These are phyloP conservation scores for Ganoderma resinaceum DNA, from an alignment of 1,284 basidiomycete species.

Conservation along the genomic window DNA sequence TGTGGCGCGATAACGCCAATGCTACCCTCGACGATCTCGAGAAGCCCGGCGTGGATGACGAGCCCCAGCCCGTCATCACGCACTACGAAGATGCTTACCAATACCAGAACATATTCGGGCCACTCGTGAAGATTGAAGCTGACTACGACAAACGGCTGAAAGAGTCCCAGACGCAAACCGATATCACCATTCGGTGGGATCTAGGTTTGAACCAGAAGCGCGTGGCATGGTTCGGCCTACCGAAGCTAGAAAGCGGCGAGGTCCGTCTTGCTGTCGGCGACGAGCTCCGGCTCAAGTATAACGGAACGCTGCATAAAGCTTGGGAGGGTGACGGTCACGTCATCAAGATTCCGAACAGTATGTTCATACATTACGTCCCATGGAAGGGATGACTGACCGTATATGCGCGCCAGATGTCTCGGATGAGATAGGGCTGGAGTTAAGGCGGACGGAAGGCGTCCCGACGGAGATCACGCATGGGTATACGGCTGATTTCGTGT, in stretches of 20 bases:
- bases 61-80: conserved; percentile 90
- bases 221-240: conserved; percentile 95
- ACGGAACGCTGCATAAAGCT: conserved; percentile 86
- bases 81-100: conserved; percentile 99
- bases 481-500: conserved; percentile 97
- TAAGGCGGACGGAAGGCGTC: conserved; percentile 92
- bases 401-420: conserved; percentile 77
- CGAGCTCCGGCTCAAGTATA: conserved; percentile 90
- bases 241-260: conserved; percentile 98
- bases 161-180: conserved; percentile 98
- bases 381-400: conserved; percentile 21
- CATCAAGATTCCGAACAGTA: conserved; percentile 99
- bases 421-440: conserved; percentile 96
- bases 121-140: conserved; percentile 98
- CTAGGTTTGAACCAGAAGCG: conserved; percentile 97
- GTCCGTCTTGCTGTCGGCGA: conserved; percentile 97
- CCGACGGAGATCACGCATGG: conserved; percentile 95
- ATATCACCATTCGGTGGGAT: conserved; percentile 97
- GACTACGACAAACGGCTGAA: conserved; percentile 99
- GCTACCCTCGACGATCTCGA: conserved; percentile 97
- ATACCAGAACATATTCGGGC: conserved; percentile 99
- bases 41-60: conserved; percentile 95
- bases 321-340: conserved; percentile 99
- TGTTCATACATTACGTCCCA: conserved; percentile 35
- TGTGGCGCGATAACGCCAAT: conserved; percentile 96